phyloP scores from a whole-genome alignment of 1,284 basidiomycete species.

The Psilocybe mexicana region DNA sequence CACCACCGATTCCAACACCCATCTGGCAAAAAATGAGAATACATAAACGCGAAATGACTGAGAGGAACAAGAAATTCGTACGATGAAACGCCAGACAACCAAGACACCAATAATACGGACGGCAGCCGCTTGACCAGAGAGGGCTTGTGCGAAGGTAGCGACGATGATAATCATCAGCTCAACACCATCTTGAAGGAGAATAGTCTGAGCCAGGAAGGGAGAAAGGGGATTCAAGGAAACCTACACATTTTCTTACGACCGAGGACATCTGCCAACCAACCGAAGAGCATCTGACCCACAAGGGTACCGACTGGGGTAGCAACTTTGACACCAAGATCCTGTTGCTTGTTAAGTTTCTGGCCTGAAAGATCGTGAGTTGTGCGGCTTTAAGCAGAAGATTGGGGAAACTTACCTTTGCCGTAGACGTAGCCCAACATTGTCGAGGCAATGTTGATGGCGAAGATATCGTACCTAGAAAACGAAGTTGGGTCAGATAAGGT shows the following conservation, averaged over 20 bases:
- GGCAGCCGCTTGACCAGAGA: conserved; percentile 58
- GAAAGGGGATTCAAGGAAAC: conserved; percentile 25
- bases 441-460: conserved; percentile 76
- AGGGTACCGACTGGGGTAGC: conserved; percentile 67
- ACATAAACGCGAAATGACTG: background rate
- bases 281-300: conserved; percentile 70
- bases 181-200: conserved; percentile 54
- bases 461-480: conserved; percentile 61
- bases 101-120: conserved; percentile 73
- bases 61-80: conserved; percentile 33
- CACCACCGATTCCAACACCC: conserved; percentile 75
- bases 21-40: conserved; percentile 36
- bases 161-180: conserved; percentile 74
- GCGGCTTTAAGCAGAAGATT: conserved; percentile 17
- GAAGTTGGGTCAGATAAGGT: background rate
- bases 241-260: conserved; percentile 74
- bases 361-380: conserved; percentile 22
- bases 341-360: conserved; percentile 50
- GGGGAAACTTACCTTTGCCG: conserved; percentile 34
- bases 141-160: conserved; percentile 60
- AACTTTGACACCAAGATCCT: conserved; percentile 80
- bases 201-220: background rate
- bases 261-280: conserved; percentile 68
- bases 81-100: conserved; percentile 68
- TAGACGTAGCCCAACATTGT: conserved; percentile 81